phyloP scores from a whole-genome alignment of 768 basidiomycete species.

The Phaffia tasmanica region DNA sequence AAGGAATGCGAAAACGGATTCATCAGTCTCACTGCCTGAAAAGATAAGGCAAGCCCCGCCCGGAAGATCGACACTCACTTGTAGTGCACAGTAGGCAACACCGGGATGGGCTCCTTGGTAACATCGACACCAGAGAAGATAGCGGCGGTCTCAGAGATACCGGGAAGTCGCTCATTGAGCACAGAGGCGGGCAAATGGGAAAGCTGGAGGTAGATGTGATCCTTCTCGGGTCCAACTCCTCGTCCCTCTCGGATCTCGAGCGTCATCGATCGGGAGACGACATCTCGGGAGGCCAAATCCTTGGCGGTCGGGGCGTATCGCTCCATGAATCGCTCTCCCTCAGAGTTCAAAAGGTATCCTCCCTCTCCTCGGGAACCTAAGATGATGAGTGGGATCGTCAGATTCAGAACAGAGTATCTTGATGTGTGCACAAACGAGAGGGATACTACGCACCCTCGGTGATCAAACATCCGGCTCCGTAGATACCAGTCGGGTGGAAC shows the following conservation, averaged over 20 bases:
- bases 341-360: constrained; percentile 93
- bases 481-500: constrained; percentile 99
- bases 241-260: constrained; percentile 97
- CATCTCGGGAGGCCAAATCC: constrained; percentile 97
- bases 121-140: constrained; percentile 99
- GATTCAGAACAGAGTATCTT: background rate
- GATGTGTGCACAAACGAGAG: constrained; percentile 1
- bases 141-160: constrained; percentile 98
- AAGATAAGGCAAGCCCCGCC: no score
- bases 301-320: constrained; percentile 98
- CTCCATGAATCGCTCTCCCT: constrained; percentile 99
- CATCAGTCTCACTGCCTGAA: background rate
- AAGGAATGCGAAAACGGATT: background rate
- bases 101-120: constrained; percentile 98
- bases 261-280: constrained; percentile 98
- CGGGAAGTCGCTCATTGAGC: constrained; percentile 89
- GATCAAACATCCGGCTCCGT: constrained; percentile 96
- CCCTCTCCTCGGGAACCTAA: constrained; percentile 96
- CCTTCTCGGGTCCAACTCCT: constrained; percentile 96
- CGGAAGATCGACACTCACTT: constrained; percentile 53
- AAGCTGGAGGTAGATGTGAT: constrained; percentile 91
- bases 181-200: constrained; percentile 93
- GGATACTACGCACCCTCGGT: constrained; percentile 64
- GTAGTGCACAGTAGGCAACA: constrained; percentile 95
- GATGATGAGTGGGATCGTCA: background rate